A percentile compares a stretch with the other conserved stretches of the same genome.
phyloP scores from a whole-genome alignment of 805 yeast species.

The Wickerhamiella slavikovae region DNA sequence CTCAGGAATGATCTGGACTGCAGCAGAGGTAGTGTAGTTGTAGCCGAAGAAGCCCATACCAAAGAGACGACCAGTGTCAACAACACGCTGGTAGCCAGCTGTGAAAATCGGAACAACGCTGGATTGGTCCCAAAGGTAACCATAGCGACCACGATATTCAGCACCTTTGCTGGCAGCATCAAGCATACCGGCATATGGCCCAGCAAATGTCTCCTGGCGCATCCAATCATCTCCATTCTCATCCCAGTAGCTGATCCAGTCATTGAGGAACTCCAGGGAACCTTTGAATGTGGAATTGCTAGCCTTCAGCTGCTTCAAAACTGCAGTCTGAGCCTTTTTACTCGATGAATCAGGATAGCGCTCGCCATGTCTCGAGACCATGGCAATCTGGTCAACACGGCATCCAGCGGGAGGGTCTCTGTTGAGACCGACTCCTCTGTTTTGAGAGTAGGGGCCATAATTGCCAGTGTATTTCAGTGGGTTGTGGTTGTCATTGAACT shows the following conservation, averaged over 20 bases:
- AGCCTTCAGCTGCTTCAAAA: constrained; percentile 5
- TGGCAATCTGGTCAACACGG: constrained; percentile 31
- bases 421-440: constrained; percentile 31
- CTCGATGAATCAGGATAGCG: constrained; percentile 24
- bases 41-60: constrained; percentile 14
- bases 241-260: constrained; percentile 25
- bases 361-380: constrained; percentile 37
- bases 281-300: constrained; percentile 15
- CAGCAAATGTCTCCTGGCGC: constrained; percentile 31
- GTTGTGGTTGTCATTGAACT: constrained; percentile 24
- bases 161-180: constrained; percentile 31
- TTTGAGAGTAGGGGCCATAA: constrained; percentile 30
- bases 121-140: constrained; percentile 22
- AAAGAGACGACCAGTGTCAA: constrained; percentile 13
- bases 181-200: constrained; percentile 32
- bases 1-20: constrained; percentile 10
- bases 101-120: constrained; percentile 29
- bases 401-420: constrained; percentile 32
- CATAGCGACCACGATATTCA: constrained; percentile 28
- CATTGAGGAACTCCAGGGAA: constrained; percentile 26
- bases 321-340: constrained; percentile 3
- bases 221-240: constrained; percentile 18
- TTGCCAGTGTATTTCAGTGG: constrained; percentile 28
- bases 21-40: constrained; percentile 11
- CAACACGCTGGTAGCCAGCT: constrained; percentile 30